Evolutionary conservation across 345 rosid species (phyloP).

Genomic region (Heritiera fomes): DNA sequence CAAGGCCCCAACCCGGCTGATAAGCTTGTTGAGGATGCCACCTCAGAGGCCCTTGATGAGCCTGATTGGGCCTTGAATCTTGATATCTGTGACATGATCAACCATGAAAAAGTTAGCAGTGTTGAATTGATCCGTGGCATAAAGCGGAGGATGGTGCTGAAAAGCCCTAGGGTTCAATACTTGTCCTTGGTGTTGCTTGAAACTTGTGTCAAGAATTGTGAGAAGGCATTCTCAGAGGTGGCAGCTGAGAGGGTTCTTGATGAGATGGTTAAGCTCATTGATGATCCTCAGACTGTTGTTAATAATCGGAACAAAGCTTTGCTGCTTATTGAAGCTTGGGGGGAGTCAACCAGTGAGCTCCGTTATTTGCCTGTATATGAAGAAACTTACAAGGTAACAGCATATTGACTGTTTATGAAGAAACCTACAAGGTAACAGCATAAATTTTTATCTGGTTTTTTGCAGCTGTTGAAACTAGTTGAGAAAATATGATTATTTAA

Average conservation of each 20-base stretch:
- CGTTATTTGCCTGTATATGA: conserved; percentile 92
- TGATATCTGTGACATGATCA: conserved; percentile 92
- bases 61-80: conserved; percentile 98
- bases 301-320: conserved; percentile 90
- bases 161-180: conserved; percentile 80
- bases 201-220: conserved; percentile 91
- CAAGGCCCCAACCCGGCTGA: conserved; percentile 91
- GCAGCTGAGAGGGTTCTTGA: conserved; percentile 98
- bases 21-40: conserved; percentile 93
- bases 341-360: conserved; percentile 90
- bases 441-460: neutral
- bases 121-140: conserved; percentile 85
- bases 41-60: conserved; percentile 83
- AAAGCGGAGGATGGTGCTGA: conserved; percentile 82
- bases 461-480: neutral
- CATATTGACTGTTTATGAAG: conserved; percentile 65
- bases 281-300: conserved; percentile 93
- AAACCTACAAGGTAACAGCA: conserved; percentile 87
- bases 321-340: conserved; percentile 90
- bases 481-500: neutral
- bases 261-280: conserved; percentile 96
- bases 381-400: conserved; percentile 93
- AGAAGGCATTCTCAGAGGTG: conserved; percentile 95
- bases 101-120: conserved; percentile 75
- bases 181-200: conserved; percentile 90